phyloP scores from a whole-genome alignment of 2,329 filamentous ascomycete species.

The Dactylonectria estremocensis region DNA sequence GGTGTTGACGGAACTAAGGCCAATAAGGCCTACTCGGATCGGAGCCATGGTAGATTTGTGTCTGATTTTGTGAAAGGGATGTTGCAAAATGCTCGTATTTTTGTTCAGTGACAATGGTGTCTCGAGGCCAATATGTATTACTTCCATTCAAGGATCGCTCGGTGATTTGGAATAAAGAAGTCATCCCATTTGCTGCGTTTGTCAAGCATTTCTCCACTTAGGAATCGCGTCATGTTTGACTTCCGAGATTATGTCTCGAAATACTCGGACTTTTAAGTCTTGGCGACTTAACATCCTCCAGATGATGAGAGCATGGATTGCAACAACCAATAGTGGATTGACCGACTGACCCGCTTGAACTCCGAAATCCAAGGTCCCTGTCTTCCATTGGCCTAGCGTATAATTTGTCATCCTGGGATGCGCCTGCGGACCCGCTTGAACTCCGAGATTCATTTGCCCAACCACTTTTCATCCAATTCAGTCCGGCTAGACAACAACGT shows the following conservation, averaged over 20 bases:
- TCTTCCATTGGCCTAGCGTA: no score
- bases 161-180: not conserved
- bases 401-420: not conserved
- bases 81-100: not conserved
- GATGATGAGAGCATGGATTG: no score
- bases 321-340: no score
- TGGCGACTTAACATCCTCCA: no score
- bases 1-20: slow-evolving; percentile 25
- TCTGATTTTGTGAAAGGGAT: not conserved
- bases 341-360: not conserved
- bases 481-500: not conserved
- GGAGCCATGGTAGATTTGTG: slow-evolving; percentile 16
- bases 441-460: not conserved
- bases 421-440: not conserved
- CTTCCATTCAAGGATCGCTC: not conserved
- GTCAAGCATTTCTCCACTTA: not conserved
- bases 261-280: no score
- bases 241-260: no score
- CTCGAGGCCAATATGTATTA: not conserved
- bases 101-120: not conserved
- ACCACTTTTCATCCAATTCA: not conserved
- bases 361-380: not conserved
- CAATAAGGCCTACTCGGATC: slow-evolving; percentile 41
- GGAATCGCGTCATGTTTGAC: not conserved
- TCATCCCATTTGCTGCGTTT: not conserved